phyloP scores from a whole-genome alignment of 495 filamentous ascomycete genomes.

The Jackrogersella multiformis region DNA sequence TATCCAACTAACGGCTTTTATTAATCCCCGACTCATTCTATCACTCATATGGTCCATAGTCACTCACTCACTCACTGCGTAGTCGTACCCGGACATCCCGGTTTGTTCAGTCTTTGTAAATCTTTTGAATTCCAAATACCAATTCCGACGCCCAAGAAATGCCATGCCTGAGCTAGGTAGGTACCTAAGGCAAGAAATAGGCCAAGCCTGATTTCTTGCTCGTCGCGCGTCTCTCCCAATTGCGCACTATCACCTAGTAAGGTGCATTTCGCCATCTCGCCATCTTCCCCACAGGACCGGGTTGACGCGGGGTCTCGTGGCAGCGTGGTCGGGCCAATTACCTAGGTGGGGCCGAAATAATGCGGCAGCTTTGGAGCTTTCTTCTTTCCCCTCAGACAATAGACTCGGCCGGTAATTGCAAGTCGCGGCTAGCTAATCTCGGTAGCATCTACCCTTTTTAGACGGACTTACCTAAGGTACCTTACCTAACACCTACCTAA shows the following conservation, averaged over 20 bases:
- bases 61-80: neutral
- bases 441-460: neutral
- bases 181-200: neutral
- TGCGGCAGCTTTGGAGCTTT: neutral
- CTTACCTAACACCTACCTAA: neutral
- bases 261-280: conserved; percentile 7
- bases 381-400: neutral
- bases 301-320: conserved; percentile 28
- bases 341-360: conserved; percentile 22
- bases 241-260: conserved; percentile 14
- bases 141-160: neutral
- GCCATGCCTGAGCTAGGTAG: neutral
- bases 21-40: conserved; percentile 2
- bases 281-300: conserved; percentile 6
- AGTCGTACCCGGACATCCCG: neutral
- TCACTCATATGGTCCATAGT: no score
- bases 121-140: conserved; percentile 14
- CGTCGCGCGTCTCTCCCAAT: conserved; percentile 1
- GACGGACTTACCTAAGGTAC: neutral
- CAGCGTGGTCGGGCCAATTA: conserved; percentile 34
- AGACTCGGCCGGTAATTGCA: neutral
- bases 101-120: neutral
- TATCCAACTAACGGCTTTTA: neutral
- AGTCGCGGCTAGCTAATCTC: neutral
- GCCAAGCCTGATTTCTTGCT: neutral